Conservation (phyloP, 176 grass and related monocot genomes). For the Oryza punctata region DNA sequence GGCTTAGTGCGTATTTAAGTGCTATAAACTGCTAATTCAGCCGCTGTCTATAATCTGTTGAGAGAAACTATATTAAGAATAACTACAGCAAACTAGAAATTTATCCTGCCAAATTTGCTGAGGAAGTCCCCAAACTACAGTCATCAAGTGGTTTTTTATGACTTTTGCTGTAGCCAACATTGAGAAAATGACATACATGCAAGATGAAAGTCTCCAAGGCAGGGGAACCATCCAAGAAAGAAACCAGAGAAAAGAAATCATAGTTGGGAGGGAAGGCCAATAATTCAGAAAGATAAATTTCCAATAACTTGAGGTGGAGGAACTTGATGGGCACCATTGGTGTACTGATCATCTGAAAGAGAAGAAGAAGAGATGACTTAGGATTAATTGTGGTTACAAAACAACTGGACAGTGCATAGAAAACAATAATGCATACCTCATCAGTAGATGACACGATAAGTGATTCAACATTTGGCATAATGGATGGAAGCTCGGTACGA, state of each 20-base stretch:
- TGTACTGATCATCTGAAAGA: background rate
- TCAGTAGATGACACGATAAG: background rate
- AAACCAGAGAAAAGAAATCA: background rate
- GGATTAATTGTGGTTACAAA: background rate
- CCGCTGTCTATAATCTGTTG: background rate
- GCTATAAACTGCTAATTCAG: background rate
- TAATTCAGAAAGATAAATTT: too few species aligned
- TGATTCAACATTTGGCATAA: background rate
- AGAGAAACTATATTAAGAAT: background rate
- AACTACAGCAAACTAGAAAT: background rate
- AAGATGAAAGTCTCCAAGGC: too few species aligned
- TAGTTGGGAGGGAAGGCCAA: background rate
- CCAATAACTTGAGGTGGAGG: too few species aligned
- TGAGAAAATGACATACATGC: background rate
- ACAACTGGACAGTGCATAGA: too few species aligned
- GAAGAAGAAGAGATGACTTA: background rate
- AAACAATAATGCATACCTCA: background rate
- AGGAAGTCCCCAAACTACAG: background rate
- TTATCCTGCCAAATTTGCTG: background rate
- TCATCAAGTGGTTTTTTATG: background rate
- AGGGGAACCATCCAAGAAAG: background rate
- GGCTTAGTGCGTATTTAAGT: background rate
- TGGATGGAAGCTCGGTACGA: background rate
- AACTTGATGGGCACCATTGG: too few species aligned
- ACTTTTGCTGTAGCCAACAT: background rate